These are phyloP conservation scores for Eucalyptus polybractea DNA, from an alignment of 345 rosid species.

Conservation along the genomic window DNA sequence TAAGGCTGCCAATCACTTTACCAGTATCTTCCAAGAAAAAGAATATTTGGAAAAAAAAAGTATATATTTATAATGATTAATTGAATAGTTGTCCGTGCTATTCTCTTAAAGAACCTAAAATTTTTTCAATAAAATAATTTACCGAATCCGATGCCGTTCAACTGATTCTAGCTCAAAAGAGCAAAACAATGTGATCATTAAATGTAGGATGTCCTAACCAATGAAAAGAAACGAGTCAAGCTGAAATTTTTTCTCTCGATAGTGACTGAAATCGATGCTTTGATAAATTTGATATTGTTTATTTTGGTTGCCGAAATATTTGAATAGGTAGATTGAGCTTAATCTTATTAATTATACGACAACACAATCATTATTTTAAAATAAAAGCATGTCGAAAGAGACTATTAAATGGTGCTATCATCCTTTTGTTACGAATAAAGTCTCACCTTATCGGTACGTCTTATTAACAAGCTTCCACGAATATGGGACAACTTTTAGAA, in stretches of 20 bases:
- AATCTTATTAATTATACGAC: background rate
- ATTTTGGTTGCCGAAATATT: background rate
- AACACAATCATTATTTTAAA: background rate
- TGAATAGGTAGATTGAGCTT: accelerated
- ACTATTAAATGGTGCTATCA: background rate
- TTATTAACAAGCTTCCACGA: background rate
- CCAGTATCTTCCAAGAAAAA: background rate
- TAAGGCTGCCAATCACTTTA: background rate
- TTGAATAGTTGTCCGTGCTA: background rate
- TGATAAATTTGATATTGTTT: background rate
- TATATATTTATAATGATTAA: background rate
- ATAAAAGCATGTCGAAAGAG: background rate
- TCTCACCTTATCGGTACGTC: accelerated
- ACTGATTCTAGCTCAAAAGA: background rate
- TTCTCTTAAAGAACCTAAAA: accelerated
- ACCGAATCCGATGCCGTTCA: background rate
- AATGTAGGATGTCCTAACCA: background rate
- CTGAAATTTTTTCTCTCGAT: background rate
- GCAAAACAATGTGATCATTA: background rate
- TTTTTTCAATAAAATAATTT: background rate
- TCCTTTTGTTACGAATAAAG: background rate
- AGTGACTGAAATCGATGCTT: background rate
- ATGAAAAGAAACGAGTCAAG: accelerated
- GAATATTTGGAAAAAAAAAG: background rate
- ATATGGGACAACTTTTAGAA: background rate